These are phyloP conservation scores for Cystobasidium ongulense DNA, from an alignment of 768 basidiomycete species.

Conservation along the genomic window DNA sequence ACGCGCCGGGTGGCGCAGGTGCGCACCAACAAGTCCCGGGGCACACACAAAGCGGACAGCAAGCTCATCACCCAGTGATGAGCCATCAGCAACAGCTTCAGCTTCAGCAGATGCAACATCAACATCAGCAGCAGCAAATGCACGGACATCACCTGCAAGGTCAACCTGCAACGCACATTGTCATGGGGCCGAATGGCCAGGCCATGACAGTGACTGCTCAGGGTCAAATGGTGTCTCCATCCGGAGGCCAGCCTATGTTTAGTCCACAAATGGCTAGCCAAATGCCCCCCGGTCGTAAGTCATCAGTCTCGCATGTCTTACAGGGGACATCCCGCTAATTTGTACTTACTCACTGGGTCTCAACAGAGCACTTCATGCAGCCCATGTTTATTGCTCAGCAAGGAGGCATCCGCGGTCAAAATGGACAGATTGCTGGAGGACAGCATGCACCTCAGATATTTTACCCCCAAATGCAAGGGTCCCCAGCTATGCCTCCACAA, in stretches of 20 bases:
- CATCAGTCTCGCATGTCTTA: too few relatives aligned
- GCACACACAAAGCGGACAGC: background rate
- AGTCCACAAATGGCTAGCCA: constrained; percentile 14
- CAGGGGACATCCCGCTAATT: too few relatives aligned
- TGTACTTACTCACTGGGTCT: too few relatives aligned
- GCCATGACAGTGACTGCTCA: background rate
- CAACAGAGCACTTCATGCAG: constrained; percentile 17
- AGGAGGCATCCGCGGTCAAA: background rate
- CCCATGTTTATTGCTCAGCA: constrained; percentile 7
- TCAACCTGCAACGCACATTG: background rate
- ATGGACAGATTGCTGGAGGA: background rate
- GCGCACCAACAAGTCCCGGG: background rate
- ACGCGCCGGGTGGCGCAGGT: background rate
- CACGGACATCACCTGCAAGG: constrained; percentile 4
- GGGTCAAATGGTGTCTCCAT: background rate
- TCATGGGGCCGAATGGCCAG: constrained; percentile 4
- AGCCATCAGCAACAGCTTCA: background rate
- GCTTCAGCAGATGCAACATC: constrained; percentile 6
- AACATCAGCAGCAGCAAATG: constrained; percentile 24
- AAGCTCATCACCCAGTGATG: background rate
- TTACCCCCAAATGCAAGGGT: background rate
- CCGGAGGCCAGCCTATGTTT: constrained; percentile 12
- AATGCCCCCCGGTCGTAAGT: constrained; percentile 19
- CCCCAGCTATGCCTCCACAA: background rate
- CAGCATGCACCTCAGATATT: background rate